Evolutionary conservation across 2,329 filamentous ascomycete genomes (phyloP).

Genomic region (Fusarium vanettenii): DNA sequence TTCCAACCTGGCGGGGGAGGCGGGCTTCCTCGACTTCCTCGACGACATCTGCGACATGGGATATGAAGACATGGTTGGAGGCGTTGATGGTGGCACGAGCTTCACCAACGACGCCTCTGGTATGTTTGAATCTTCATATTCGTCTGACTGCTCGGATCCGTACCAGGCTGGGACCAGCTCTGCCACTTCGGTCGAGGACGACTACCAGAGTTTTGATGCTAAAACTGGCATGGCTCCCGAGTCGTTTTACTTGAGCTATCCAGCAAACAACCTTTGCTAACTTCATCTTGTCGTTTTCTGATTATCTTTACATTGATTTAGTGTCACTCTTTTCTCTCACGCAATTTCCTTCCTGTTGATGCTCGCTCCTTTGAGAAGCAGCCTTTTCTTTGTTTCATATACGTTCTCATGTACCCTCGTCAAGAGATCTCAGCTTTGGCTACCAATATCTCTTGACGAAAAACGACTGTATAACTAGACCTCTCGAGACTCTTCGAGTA

Average conservation of each 20-base stretch:
- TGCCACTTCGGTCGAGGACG: conserved; percentile 25
- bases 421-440: neutral
- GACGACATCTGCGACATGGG: conserved; percentile 1
- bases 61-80: neutral
- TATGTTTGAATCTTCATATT: neutral
- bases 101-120: neutral
- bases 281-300: neutral
- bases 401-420: neutral
- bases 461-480: neutral
- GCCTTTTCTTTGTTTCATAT: neutral
- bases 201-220: conserved; percentile 21
- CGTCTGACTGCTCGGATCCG: conserved; percentile 24
- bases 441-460: neutral
- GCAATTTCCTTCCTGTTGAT: neutral
- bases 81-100: neutral
- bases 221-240: neutral
- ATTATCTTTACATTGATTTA: neutral
- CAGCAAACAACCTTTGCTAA: neutral
- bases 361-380: neutral
- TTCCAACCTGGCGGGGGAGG: neutral
- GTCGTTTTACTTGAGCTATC: neutral
- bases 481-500: neutral
- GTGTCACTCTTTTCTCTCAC: neutral
- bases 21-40: conserved; percentile 8
- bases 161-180: conserved; percentile 26